These are phyloP conservation scores for Cercospora nicotianae DNA, from an alignment of 2,329 filamentous ascomycete species.

Conservation along the genomic window DNA sequence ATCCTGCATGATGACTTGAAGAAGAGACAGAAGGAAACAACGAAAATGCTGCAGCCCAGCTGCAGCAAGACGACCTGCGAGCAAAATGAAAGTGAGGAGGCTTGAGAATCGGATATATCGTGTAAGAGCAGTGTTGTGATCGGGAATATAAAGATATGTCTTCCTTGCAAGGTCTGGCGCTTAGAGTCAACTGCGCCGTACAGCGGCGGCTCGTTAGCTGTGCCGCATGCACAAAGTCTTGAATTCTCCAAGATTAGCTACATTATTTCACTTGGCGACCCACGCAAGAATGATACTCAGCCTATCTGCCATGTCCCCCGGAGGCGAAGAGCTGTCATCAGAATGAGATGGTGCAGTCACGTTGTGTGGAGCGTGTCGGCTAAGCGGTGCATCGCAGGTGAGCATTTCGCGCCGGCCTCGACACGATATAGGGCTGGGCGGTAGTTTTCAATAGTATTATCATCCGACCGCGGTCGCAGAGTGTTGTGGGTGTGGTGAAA, in stretches of 20 bases:
- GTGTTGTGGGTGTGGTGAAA: too few species aligned
- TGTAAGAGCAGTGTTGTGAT: background rate
- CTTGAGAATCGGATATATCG: too few species aligned
- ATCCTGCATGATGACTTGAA: background rate
- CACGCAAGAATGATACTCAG: background rate
- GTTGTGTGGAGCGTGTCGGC: background rate
- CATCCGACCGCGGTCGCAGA: too few species aligned
- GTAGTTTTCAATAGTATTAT: background rate
- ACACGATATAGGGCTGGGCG: background rate
- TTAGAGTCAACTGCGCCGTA: background rate
- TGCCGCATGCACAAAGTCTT: background rate
- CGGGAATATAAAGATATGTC: background rate
- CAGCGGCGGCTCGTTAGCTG: background rate
- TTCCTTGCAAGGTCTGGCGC: background rate
- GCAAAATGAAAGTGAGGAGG: too few species aligned
- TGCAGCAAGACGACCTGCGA: background rate
- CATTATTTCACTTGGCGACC: background rate
- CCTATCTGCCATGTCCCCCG: background rate
- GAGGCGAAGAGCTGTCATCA: background rate
- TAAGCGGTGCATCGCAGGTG: background rate
- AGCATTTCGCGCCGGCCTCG: background rate
- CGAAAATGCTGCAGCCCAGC: background rate
- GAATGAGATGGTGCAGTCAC: background rate
- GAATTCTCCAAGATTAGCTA: background rate
- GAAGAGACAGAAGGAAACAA: background rate